Evolutionary conservation across 371 early-diverging fungal species (phyloP), one percentile per base, ranked within the genome.

Genomic region (Mortierella sp.): DNA sequence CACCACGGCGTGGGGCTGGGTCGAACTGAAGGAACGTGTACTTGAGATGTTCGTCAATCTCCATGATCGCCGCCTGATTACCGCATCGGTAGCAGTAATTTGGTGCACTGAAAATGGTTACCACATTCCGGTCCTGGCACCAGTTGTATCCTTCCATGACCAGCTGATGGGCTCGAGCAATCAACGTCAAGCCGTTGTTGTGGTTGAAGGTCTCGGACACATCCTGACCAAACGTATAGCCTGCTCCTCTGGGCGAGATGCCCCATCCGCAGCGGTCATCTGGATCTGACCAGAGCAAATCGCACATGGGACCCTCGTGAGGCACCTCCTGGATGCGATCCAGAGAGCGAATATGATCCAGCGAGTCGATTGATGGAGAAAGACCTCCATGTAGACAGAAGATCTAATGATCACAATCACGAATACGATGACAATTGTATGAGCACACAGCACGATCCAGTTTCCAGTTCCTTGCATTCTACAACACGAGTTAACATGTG

Each of bases 321-420:
- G 99, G 99, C 44, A 99, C 95, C 82, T 99, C 99, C 81, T 98
- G 97, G 67, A 96, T 90, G 60, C 99, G 92, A 81, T 99, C 97
- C 59, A 99, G 87, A 5, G 94, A 87, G 53, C 98, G 91, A 68
- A 99, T 96, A 68, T 99, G 97, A 84, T 99, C 99, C 37, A 99
- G 82, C 14, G 98, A 96, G 81, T 94, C 95, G 64, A 99, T 94
- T 30, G 96, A 95, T 17, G 99, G 99, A 24, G 98, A 97, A 48
- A 99, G 83, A 47, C 99, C 99, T 55, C 99, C 99, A 84, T 99
- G 99, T 52, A 99, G 92, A 87, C 99, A 99, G 82, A 99, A 96
- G 61, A 95, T 94, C 90, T 72, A 53, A 4, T n/a, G 4, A 9
- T n/a, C n/a, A n/a, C n/a, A n/a, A n/a, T n/a, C n/a, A n/a, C n/a